Evolutionary conservation across 495 filamentous ascomycete species (phyloP).

Genomic region (Ascobolus immersus): DNA sequence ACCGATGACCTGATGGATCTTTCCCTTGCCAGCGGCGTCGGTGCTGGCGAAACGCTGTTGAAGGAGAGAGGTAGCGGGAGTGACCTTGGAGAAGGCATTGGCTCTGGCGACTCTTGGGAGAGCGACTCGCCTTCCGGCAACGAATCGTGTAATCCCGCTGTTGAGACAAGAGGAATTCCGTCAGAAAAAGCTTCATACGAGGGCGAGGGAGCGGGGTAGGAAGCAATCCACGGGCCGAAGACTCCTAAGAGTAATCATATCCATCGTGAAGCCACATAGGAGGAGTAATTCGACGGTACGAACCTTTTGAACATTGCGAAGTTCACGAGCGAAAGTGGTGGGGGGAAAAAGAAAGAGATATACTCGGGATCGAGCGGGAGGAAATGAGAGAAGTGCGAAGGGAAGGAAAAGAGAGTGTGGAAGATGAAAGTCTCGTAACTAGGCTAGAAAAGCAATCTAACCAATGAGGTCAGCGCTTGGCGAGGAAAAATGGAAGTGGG

Average conservation of each 20-base stretch:
- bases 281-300: constrained; percentile 5
- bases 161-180: too few relatives aligned
- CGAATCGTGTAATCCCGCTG: constrained; percentile 39
- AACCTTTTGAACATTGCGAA: constrained; percentile 38
- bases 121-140: constrained; percentile 33
- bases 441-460: too few relatives aligned
- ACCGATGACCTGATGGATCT: constrained; percentile 47
- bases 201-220: constrained; percentile 9
- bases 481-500: too few relatives aligned
- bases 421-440: too few relatives aligned
- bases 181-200: constrained; percentile 13
- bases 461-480: too few relatives aligned
- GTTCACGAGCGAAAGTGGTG: constrained; percentile 3
- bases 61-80: constrained; percentile 26
- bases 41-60: constrained; percentile 29
- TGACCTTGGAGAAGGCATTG: constrained; percentile 27
- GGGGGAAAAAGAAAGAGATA: constrained; percentile 14
- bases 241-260: constrained; percentile 1
- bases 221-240: constrained; percentile 6
- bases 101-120: constrained; percentile 30
- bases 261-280: neutral
- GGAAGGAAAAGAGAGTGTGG: constrained; percentile 21
- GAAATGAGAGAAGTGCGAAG: constrained; percentile 20
- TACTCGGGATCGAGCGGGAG: constrained; percentile 2
- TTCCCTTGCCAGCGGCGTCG: constrained; percentile 25